Evolutionary conservation across 176 grass and related monocot genomes (phyloP), one percentile per base, ranked within the genome.

Genomic region (Zoysia japonica): DNA sequence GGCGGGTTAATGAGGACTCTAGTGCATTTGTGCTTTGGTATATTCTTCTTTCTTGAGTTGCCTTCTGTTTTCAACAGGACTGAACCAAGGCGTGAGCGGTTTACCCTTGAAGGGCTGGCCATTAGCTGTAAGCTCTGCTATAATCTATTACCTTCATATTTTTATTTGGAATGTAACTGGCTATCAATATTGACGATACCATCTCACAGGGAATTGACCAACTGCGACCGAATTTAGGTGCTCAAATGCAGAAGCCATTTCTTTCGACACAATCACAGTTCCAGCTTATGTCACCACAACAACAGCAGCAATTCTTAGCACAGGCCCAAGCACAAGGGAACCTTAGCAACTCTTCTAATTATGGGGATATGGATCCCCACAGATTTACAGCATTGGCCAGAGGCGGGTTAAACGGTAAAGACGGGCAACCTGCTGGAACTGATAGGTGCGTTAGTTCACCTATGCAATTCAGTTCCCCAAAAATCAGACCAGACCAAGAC

Each of bases 31-130:
- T 67, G 1, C 37, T 65, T 87, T 37, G 72, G 48, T 85, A 56
- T 42, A 20, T 85, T 79, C 2, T 36, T 51, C 65, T 37, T 63
- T 56, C 48, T 52, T 83, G 71, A 60, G 49, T 77, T 76, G 45
- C 72, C 37, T 71, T 81, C 61, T 82, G 40, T 48, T 76, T 59
- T 84, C 7, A 81, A 84, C 86, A 99, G 96, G 90, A 62, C 61
- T 99, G 47, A 99, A 87, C 76, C 96, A 99, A 93, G 96, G 92
- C 77, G 92, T 93, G 57, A 91, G 90, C 72, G 73, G 96, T 85
- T 87, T 96, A 87, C 92, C 96, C 43, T 91, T 99, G 84, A 99
- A 99, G 77, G 96, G 96, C 51, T 99, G 96, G 96, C 96, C 96
- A 36, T 85, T 99, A 87, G 91, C 92, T 70, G 96, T 99, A 87